These are phyloP conservation scores for Penicillium atrosanguineum DNA, from an alignment of 495 filamentous ascomycete genomes.

Conservation along the genomic window DNA sequence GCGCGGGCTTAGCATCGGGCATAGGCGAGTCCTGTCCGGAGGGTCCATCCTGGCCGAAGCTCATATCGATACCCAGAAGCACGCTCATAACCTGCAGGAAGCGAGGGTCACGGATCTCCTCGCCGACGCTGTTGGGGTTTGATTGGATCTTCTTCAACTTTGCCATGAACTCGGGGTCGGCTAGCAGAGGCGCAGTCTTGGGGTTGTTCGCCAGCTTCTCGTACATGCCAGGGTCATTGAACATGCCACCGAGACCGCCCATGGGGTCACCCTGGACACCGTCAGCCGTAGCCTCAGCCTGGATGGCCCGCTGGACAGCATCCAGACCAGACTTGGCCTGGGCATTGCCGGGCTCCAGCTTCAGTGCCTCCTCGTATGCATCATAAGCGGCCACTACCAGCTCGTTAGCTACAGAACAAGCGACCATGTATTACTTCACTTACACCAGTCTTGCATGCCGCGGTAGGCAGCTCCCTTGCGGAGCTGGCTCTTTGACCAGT, in stretches of 20 bases:
- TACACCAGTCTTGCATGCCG: slow-evolving; percentile 78
- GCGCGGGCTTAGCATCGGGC: slow-evolving; percentile 61
- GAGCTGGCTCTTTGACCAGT: slow-evolving; percentile 95
- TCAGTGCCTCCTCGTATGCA: slow-evolving; percentile 87
- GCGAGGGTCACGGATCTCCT: slow-evolving; percentile 81
- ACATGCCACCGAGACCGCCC: slow-evolving; percentile 81
- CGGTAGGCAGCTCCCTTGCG: slow-evolving; percentile 90
- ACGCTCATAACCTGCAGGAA: slow-evolving; percentile 95
- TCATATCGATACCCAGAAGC: slow-evolving; percentile 91
- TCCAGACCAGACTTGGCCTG: slow-evolving; percentile 86
- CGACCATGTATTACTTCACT: slow-evolving; percentile 14
- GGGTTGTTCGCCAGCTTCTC: slow-evolving; percentile 91
- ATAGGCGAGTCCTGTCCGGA: slow-evolving; percentile 74
- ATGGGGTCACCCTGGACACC: slow-evolving; percentile 65
- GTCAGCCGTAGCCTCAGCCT: slow-evolving; percentile 68
- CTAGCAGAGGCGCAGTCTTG: slow-evolving; percentile 83
- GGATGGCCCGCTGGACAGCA: slow-evolving; percentile 82
- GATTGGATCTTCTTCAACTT: slow-evolving; percentile 78
- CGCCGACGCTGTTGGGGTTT: slow-evolving; percentile 76
- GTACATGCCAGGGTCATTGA: slow-evolving; percentile 85
- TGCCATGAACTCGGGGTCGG: slow-evolving; percentile 82
- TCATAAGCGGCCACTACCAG: slow-evolving; percentile 70
- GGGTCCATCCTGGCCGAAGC: slow-evolving; percentile 59
- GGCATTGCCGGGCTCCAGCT: slow-evolving; percentile 86
- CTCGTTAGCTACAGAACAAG: neutral